phyloP scores from a whole-genome alignment of 345 rosid genomes.

The Aquilaria sinensis region DNA sequence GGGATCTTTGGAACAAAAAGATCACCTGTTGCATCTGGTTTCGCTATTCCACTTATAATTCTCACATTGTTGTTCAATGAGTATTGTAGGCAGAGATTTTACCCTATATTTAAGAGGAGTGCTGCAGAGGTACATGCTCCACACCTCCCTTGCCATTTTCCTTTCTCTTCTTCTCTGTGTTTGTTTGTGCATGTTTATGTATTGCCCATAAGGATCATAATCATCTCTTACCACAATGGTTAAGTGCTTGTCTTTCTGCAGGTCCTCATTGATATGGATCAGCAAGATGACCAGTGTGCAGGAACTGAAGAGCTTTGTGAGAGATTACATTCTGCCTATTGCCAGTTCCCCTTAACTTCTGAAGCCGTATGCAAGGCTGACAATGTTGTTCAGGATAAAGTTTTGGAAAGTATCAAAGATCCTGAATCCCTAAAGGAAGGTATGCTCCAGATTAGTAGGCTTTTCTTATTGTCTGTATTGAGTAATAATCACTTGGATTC shows the following conservation, averaged over 20 bases:
- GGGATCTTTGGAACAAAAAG: conserved; percentile 76
- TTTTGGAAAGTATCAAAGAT: conserved; percentile 15
- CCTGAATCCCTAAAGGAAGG: conserved; percentile 26
- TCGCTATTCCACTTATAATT: conserved; percentile 67
- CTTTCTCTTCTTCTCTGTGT: conserved; percentile 3
- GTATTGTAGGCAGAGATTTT: conserved; percentile 78
- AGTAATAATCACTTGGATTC: conserved; percentile 9
- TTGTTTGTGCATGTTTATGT: neutral
- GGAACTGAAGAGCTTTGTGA: conserved; percentile 41
- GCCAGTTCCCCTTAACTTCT: conserved; percentile 44
- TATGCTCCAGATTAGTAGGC: conserved; percentile 14
- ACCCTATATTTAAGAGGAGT: conserved; percentile 49
- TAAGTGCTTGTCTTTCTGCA: conserved; percentile 21
- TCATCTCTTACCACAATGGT: conserved; percentile 3
- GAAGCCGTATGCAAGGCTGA: conserved; percentile 19
- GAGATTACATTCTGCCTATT: conserved; percentile 53
- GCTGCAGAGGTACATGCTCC: conserved; percentile 51
- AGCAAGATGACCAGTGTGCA: conserved; percentile 56
- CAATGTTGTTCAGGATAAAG: conserved; percentile 7
- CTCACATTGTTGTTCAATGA: conserved; percentile 70
- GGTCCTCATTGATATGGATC: conserved; percentile 84
- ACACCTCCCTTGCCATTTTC: neutral
- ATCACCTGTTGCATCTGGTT: conserved; percentile 65
- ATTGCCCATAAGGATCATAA: neutral
- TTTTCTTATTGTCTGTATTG: conserved; percentile 3